Evolutionary conservation across 108 stramenopile genomes (phyloP).

Genomic region (Thalassiosira profunda): DNA sequence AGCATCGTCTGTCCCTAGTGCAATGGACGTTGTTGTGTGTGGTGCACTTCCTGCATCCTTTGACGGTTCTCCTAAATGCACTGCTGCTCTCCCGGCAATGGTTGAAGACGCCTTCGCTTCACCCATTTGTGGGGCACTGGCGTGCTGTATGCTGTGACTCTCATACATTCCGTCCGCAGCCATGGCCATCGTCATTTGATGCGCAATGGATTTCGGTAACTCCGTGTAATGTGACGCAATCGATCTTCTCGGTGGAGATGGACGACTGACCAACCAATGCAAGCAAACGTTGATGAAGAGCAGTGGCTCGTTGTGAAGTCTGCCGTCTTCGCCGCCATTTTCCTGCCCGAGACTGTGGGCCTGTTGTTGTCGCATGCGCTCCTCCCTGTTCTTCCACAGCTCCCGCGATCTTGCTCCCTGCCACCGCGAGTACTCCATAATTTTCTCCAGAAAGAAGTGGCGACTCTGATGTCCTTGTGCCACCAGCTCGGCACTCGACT

Average conservation of each 20-base stretch:
- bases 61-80: not conserved
- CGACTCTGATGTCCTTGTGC: constrained; percentile 12
- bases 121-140: constrained; percentile 43
- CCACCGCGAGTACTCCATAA: constrained; percentile 54
- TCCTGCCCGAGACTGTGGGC: not conserved
- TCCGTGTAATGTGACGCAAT: constrained; percentile 60
- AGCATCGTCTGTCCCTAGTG: constrained; percentile 39
- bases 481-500: constrained; percentile 43
- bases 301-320: constrained; percentile 14
- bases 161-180: constrained; percentile 86
- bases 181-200: constrained; percentile 45
- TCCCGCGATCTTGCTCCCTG: constrained; percentile 6
- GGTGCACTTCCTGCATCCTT: not conserved
- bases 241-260: constrained; percentile 63
- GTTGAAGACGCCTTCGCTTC: not conserved
- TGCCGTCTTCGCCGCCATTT: not conserved
- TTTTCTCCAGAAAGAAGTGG: constrained; percentile 49
- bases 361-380: not conserved
- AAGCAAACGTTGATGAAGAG: constrained; percentile 51
- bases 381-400: not conserved
- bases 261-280: constrained; percentile 63
- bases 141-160: constrained; percentile 55
- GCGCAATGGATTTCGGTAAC: constrained; percentile 57
- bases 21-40: constrained; percentile 10
- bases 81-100: not conserved